phyloP scores from a whole-genome alignment of 106 monocot species.

The Acorus gramineus region DNA sequence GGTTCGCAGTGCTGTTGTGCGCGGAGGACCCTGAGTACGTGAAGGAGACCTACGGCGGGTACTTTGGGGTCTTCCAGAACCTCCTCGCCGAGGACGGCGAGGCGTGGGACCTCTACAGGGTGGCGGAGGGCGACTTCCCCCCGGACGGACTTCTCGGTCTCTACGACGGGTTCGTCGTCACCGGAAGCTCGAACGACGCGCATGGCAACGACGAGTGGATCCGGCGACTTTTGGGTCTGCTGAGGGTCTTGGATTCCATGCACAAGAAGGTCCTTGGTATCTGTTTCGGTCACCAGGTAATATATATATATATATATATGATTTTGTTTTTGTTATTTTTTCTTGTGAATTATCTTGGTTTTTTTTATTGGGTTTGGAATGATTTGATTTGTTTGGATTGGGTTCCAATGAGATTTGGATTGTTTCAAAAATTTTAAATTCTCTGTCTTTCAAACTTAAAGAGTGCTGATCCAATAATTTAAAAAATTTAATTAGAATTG shows the following conservation, averaged over 20 bases:
- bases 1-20: slow-evolving; percentile 60
- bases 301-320: too few species aligned
- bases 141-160: slow-evolving; percentile 13
- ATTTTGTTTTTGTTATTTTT: too few species aligned
- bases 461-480: too few species aligned
- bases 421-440: too few species aligned
- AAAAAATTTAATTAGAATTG: too few species aligned
- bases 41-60: slow-evolving; percentile 67
- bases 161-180: slow-evolving; percentile 73
- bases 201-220: slow-evolving; percentile 79
- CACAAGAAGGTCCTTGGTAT: slow-evolving; percentile 68
- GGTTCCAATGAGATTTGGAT: too few species aligned
- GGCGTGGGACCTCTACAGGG: slow-evolving; percentile 53
- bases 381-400: too few species aligned
- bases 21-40: slow-evolving; percentile 88
- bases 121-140: slow-evolving; percentile 52
- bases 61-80: slow-evolving; percentile 51
- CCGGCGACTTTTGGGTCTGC: slow-evolving; percentile 29
- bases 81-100: slow-evolving; percentile 51
- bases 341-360: too few species aligned
- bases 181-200: slow-evolving; percentile 83
- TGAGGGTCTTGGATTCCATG: slow-evolving; percentile 24
- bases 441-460: too few species aligned
- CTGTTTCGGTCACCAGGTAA: slow-evolving; percentile 95
- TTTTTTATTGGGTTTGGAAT: too few species aligned